phyloP scores from a whole-genome alignment of 257 asterid species.

The Anisodus acutangulus region DNA sequence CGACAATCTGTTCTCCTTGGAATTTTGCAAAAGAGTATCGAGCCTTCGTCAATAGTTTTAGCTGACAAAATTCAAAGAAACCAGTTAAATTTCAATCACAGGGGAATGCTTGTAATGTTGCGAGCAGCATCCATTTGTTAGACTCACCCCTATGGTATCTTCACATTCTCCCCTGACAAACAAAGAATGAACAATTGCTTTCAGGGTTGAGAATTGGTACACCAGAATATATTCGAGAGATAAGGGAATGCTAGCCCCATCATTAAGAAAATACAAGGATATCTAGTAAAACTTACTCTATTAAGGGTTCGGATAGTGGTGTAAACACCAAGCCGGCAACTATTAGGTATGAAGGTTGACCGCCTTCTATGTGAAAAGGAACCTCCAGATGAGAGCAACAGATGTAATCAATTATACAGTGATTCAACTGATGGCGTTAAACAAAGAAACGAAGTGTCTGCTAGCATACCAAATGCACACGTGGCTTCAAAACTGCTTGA shows the following conservation, averaged over 20 bases:
- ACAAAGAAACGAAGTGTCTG: constrained; percentile 26
- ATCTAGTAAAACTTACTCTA: constrained; percentile 60
- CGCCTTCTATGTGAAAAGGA: constrained; percentile 94
- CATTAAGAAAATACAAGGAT: constrained; percentile 27
- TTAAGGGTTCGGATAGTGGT: constrained; percentile 92
- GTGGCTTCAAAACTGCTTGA: constrained; percentile 70
- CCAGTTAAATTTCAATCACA: constrained; percentile 32
- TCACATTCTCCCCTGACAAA: constrained; percentile 80
- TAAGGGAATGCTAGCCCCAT: not conserved
- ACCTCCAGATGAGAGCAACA: constrained; percentile 59
- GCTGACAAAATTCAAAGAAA: constrained; percentile 50
- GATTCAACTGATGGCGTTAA: constrained; percentile 14
- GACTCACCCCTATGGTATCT: constrained; percentile 85
- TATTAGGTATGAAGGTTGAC: constrained; percentile 84
- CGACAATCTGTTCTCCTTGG: constrained; percentile 85
- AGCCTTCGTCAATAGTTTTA: constrained; percentile 86
- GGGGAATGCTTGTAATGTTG: constrained; percentile 29
- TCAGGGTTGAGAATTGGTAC: constrained; percentile 5
- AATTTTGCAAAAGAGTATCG: constrained; percentile 84
- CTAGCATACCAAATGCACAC: constrained; percentile 75
- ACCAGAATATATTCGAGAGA: not conserved
- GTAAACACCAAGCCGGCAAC: constrained; percentile 99
- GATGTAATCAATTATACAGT: constrained; percentile 31
- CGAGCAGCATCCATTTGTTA: not conserved
- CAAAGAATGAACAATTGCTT: not conserved